These are phyloP conservation scores for Bocquillonia castaneifolia DNA, from an alignment of 441 rosid genomes.

Conservation along the genomic window DNA sequence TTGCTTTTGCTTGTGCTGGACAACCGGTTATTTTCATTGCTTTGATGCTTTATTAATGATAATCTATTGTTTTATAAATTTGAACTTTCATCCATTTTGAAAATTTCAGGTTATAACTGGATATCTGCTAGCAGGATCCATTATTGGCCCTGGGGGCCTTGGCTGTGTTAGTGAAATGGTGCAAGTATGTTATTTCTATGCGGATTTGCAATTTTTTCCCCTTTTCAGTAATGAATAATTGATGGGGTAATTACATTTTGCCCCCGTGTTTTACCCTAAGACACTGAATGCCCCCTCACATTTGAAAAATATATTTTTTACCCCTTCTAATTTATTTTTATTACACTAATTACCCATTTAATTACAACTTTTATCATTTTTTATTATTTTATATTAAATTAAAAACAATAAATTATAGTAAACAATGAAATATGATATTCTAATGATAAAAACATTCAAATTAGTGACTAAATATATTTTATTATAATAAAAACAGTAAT, in stretches of 20 bases:
- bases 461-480: no score
- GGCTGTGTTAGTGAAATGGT: constrained; percentile 97
- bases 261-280: no score
- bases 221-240: background rate
- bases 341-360: no score
- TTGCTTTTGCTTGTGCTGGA: constrained; percentile 98
- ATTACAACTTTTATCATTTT: no score
- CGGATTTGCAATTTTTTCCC: background rate
- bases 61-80: constrained; percentile 14
- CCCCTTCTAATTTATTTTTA: no score
- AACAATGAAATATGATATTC: no score
- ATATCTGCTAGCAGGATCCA: constrained; percentile 84
- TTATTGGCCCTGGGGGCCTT: constrained; percentile 94
- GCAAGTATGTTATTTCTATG: constrained; percentile 57
- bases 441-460: no score
- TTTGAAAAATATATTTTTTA: no score
- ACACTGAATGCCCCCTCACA: no score
- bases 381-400: no score
- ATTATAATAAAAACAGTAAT: no score
- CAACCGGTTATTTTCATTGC: constrained; percentile 64
- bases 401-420: no score
- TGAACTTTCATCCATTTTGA: constrained; percentile 20
- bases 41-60: constrained; percentile 15
- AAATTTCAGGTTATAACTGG: constrained; percentile 85
- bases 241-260: background rate